Percentiles rank a stretch among this genome's conserved stretches.
Conservation (phyloP, 805 yeast genomes). For the Candida taoyuanica region DNA sequence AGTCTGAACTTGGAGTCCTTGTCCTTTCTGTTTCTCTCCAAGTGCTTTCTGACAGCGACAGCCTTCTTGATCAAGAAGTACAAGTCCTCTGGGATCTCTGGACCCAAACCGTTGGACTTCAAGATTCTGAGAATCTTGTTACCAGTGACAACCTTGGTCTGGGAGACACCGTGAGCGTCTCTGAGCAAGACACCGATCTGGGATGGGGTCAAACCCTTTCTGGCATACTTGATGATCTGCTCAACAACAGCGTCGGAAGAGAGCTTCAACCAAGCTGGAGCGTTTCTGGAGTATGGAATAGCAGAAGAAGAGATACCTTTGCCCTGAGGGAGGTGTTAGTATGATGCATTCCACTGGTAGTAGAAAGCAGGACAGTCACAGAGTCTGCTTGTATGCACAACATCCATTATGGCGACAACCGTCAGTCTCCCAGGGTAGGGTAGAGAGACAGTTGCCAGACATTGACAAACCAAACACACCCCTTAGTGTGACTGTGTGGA, state of each 20-base stretch:
- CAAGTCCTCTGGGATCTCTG: conserved; percentile 99
- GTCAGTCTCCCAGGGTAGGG: conserved; percentile 1
- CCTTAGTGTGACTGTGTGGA: conserved; percentile 8
- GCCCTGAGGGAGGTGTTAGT: conserved; percentile 64
- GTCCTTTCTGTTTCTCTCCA: conserved; percentile 99
- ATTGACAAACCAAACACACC: not conserved
- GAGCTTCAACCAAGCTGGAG: conserved; percentile 99
- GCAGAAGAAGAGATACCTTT: conserved; percentile 99
- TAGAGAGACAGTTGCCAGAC: not conserved
- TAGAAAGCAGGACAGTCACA: conserved; percentile 10
- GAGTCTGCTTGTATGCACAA: not conserved
- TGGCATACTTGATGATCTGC: conserved; percentile 98
- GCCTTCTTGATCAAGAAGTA: conserved; percentile 99
- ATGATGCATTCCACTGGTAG: conserved; percentile 21
- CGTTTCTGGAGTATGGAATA: conserved; percentile 97
- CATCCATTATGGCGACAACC: not conserved
- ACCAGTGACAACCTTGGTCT: conserved; percentile 96
- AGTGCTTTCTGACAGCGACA: conserved; percentile 99
- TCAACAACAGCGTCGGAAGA: conserved; percentile 94
- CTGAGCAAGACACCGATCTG: conserved; percentile 99
- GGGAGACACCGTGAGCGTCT: conserved; percentile 99
- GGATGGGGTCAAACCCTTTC: conserved; percentile 99
- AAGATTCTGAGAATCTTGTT: conserved; percentile 99
- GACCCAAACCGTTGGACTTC: conserved; percentile 99
- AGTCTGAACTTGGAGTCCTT: conserved; percentile 99